Conservation (phyloP, 257 asterid genomes). For the Nicotiana noctiflora region DNA sequence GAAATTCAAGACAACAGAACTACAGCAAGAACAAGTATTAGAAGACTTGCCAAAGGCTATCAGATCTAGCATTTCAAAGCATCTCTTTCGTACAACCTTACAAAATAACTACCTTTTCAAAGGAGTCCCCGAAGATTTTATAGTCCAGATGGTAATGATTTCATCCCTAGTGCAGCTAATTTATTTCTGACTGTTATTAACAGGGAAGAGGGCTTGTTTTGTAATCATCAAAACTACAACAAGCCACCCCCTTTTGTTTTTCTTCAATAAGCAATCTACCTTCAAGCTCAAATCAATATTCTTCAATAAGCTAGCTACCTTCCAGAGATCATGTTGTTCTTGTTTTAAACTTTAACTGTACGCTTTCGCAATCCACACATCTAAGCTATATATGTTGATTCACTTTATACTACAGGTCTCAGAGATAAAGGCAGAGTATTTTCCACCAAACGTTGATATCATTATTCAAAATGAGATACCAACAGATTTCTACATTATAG, state of each 20-base stretch:
- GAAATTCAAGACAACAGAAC: constrained; percentile 86
- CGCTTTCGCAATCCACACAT: too few species aligned
- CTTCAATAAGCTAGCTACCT: too few species aligned
- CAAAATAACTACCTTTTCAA: constrained; percentile 69
- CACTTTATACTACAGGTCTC: constrained; percentile 48
- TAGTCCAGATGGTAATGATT: constrained; percentile 69
- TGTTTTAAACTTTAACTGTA: too few species aligned
- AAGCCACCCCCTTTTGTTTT: too few species aligned
- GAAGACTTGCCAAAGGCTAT: constrained; percentile 84
- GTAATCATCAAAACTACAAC: too few species aligned
- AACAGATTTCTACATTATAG: constrained; percentile 86
- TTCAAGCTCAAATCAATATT: too few species aligned
- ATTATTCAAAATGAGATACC: constrained; percentile 82
- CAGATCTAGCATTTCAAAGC: constrained; percentile 82
- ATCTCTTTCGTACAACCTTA: constrained; percentile 63
- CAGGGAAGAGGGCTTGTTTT: too few species aligned
- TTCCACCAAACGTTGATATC: constrained; percentile 89
- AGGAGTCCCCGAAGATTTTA: constrained; percentile 72
- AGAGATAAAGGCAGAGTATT: constrained; percentile 85
- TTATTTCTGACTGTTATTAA: too few species aligned
- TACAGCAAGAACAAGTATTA: constrained; percentile 88
- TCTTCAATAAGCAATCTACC: too few species aligned
- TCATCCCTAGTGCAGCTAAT: not conserved
- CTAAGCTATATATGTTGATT: too few species aligned
- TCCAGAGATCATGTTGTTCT: too few species aligned